These are phyloP conservation scores for Alisma plantagoaquatica DNA, from an alignment of 106 monocot species.

Conservation along the genomic window DNA sequence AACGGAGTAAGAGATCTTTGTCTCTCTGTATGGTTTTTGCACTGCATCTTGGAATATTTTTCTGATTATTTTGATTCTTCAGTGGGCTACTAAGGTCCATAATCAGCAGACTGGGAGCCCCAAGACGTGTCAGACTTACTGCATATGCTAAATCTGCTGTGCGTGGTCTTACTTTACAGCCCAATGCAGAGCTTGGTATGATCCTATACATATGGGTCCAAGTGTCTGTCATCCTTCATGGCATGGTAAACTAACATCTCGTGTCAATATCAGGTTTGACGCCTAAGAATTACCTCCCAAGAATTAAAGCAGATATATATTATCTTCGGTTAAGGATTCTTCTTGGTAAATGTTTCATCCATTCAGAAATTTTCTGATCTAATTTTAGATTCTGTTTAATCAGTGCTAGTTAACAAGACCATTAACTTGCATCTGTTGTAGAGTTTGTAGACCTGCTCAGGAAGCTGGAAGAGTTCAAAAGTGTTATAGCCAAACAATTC, in stretches of 20 bases:
- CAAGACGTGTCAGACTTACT: slow-evolving; percentile 50
- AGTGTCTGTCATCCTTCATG: background rate
- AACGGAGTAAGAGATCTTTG: slow-evolving; percentile 54
- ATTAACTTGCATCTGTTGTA: slow-evolving; percentile 26
- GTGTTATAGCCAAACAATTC: no score
- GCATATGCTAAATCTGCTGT: slow-evolving; percentile 72
- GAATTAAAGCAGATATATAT: slow-evolving; percentile 26
- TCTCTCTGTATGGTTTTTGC: background rate
- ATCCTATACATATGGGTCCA: background rate
- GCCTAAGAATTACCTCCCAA: no score
- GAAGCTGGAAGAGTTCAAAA: slow-evolving; percentile 37
- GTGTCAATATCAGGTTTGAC: slow-evolving; percentile 2
- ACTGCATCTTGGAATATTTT: background rate
- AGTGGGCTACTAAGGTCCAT: slow-evolving; percentile 84
- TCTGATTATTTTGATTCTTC: background rate
- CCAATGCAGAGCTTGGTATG: slow-evolving; percentile 30
- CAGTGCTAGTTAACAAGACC: background rate
- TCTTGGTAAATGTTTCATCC: slow-evolving; percentile 41
- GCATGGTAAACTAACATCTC: background rate
- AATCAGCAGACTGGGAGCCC: slow-evolving; percentile 62
- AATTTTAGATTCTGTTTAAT: background rate
- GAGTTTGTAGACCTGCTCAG: slow-evolving; percentile 43
- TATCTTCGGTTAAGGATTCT: slow-evolving; percentile 54
- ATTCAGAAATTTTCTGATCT: background rate
- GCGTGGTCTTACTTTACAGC: slow-evolving; percentile 39